These are phyloP conservation scores for Artemisia tridentata DNA, from an alignment of 129 eudicot genomes.

Conservation along the genomic window DNA sequence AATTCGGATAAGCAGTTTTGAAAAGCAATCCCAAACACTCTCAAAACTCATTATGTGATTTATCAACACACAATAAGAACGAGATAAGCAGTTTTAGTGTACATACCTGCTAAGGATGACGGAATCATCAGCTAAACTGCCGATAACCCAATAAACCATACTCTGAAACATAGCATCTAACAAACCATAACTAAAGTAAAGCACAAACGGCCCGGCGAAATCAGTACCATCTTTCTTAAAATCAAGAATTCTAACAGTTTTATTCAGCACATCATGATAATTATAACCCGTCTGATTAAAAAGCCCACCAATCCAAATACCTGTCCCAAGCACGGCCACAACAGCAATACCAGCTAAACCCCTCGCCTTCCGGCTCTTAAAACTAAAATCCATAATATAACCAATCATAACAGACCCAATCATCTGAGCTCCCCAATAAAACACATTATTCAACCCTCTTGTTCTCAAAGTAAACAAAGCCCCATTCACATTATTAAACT, in stretches of 20 bases:
- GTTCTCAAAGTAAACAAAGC: constrained; percentile 79
- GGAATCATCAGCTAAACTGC: constrained; percentile 15
- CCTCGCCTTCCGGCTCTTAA: constrained; percentile 67
- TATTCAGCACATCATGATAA: constrained; percentile 27
- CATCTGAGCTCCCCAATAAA: constrained; percentile 99
- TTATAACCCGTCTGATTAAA: constrained; percentile 66
- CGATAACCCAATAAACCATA: constrained; percentile 45
- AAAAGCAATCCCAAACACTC: neutral
- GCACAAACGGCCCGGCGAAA: constrained; percentile 75
- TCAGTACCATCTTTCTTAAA: constrained; percentile 59
- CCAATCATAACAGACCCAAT: constrained; percentile 85
- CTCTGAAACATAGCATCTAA: constrained; percentile 97
- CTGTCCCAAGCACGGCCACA: constrained; percentile 80
- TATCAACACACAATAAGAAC: neutral
- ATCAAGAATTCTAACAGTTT: constrained; percentile 40
- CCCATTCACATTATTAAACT: constrained; percentile 86
- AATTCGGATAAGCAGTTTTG: neutral
- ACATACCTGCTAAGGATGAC: constrained; percentile 15
- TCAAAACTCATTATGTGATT: neutral
- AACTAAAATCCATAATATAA: constrained; percentile 79
- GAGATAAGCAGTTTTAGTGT: neutral
- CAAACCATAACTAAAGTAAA: constrained; percentile 70
- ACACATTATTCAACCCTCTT: constrained; percentile 77
- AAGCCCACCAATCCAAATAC: constrained; percentile 90
- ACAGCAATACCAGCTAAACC: constrained; percentile 68